Conservation (phyloP, 2,329 filamentous ascomycete species). For the Immersiporthe knoxdaviesiana region DNA sequence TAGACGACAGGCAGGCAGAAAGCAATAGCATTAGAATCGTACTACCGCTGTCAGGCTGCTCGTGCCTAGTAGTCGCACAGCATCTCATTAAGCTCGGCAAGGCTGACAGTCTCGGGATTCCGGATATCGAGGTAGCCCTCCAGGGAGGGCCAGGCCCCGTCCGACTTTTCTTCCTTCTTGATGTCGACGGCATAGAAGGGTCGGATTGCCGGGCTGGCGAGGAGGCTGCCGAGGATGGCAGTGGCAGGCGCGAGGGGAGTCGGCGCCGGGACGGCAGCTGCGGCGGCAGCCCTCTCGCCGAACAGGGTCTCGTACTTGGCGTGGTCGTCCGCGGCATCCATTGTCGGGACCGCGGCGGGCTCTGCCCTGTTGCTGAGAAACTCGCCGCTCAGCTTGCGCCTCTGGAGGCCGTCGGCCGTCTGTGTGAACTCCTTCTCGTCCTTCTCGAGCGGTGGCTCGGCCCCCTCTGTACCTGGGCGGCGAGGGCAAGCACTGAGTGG, state of each 20-base stretch:
- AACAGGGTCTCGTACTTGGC: slow-evolving; percentile 58
- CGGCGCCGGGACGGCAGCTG: slow-evolving; percentile 30
- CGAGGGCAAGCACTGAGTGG: slow-evolving; percentile 35
- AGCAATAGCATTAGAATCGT: background rate
- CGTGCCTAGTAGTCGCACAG: slow-evolving; percentile 65
- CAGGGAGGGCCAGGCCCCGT: slow-evolving; percentile 47
- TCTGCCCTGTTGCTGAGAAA: slow-evolving; percentile 39
- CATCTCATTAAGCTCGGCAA: slow-evolving; percentile 90
- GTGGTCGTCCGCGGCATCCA: slow-evolving; percentile 45
- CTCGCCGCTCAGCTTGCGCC: slow-evolving; percentile 60
- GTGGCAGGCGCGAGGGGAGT: slow-evolving; percentile 7
- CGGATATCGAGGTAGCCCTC: slow-evolving; percentile 59
- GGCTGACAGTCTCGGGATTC: slow-evolving; percentile 85
- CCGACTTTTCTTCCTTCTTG: slow-evolving; percentile 46
- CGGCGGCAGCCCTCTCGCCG: slow-evolving; percentile 42
- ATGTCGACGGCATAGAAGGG: slow-evolving; percentile 49
- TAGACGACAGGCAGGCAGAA: background rate
- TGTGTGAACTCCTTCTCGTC: slow-evolving; percentile 97
- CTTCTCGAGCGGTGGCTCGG: slow-evolving; percentile 86
- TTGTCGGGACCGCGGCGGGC: slow-evolving; percentile 39
- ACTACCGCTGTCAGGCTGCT: background rate
- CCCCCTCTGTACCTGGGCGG: slow-evolving; percentile 67
- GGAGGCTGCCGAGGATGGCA: slow-evolving; percentile 44
- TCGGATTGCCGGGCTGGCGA: slow-evolving; percentile 61
- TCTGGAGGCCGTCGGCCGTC: slow-evolving; percentile 83